Evolutionary conservation across 2,329 filamentous ascomycete genomes (phyloP), one percentile per base, ranked within the genome.

Genomic region (Penicillium sp.): DNA sequence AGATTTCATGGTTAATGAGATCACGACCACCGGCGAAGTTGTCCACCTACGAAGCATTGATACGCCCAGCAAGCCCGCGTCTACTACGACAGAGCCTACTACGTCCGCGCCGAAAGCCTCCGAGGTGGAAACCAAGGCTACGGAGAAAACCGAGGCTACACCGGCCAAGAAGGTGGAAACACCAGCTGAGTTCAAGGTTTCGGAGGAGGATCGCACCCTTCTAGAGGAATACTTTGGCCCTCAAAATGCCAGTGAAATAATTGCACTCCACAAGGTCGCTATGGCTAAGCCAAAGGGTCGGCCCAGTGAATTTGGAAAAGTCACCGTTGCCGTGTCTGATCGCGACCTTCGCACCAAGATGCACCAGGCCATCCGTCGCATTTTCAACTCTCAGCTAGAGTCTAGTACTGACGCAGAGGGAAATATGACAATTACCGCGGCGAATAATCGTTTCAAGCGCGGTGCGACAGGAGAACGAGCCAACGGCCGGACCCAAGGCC

Each of bases 1-100:
- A 4, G 92, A 97, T 72, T 97, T 97, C 67, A 80, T 94, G 64
- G 92, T 97, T 65, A 92, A 96, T 68, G 92, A 97, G 73, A 93
- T 97, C 59, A 78, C 83, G 19, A 85, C 87, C 30, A 84, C 88
- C 67, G 91, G 91, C 16, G 75, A 85, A 51, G 89, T 96, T 14
- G 73, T 94, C 50, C 90, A 93, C 72, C 78, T 97, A 46, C 79
- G 74, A 55, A 82, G 79, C 50, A 73, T 82, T 16, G 63, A 66
- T 17, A 66, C 67, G 8, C 72, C 73, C 0, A 45, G 57, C 14
- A 57, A 64, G 38, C 45, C 52, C 9, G 50, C 60, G 16, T 19
- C 55, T 33, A 50, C 52, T 14, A 8, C 58, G 17, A 28, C 16
- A 19, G 16, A 48, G 41, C 56, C 28, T 17, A 50, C 37, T 2